Conservation (phyloP, 2,329 filamentous ascomycete genomes). For the Magnaporthales sp. region DNA sequence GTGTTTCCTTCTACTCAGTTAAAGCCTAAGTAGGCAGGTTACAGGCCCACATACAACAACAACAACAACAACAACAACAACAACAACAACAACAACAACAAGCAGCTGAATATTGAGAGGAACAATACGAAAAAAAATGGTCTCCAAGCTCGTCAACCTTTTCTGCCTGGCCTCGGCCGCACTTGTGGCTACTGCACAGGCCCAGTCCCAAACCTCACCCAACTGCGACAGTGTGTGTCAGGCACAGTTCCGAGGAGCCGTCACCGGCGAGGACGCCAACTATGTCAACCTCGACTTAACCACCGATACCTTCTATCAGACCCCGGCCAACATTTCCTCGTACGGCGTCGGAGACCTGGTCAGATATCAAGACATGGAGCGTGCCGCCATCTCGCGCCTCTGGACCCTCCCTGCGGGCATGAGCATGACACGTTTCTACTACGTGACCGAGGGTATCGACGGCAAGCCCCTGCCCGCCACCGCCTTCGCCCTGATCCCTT, state of each 20-base stretch:
- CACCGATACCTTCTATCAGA: not conserved
- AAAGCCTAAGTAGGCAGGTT: too few relatives aligned
- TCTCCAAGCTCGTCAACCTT: too few relatives aligned
- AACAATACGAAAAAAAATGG: too few relatives aligned
- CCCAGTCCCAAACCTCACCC: too few relatives aligned
- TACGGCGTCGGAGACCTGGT: slow-evolving; percentile 10
- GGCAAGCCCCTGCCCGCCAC: slow-evolving; percentile 10
- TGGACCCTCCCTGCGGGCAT: slow-evolving; percentile 10
- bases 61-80: too few relatives aligned
- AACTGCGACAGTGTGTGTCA: not conserved
- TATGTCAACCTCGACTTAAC: not conserved
- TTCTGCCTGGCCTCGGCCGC: too few relatives aligned
- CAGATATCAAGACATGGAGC: slow-evolving; percentile 10
- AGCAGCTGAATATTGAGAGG: too few relatives aligned
- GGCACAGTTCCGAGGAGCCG: not conserved
- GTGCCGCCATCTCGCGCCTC: slow-evolving; percentile 6
- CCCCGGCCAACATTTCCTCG: not conserved
- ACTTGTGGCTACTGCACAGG: too few relatives aligned
- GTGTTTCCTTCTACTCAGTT: too few relatives aligned
- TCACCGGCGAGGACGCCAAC: not conserved
- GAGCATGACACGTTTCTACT: slow-evolving; percentile 9
- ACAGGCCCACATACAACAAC: too few relatives aligned
- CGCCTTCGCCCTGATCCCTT: slow-evolving; percentile 11
- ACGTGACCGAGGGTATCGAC: slow-evolving; percentile 12
- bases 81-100: too few relatives aligned